Conservation (phyloP, 2,329 filamentous ascomycete genomes). For the Alternaria consortialis region DNA sequence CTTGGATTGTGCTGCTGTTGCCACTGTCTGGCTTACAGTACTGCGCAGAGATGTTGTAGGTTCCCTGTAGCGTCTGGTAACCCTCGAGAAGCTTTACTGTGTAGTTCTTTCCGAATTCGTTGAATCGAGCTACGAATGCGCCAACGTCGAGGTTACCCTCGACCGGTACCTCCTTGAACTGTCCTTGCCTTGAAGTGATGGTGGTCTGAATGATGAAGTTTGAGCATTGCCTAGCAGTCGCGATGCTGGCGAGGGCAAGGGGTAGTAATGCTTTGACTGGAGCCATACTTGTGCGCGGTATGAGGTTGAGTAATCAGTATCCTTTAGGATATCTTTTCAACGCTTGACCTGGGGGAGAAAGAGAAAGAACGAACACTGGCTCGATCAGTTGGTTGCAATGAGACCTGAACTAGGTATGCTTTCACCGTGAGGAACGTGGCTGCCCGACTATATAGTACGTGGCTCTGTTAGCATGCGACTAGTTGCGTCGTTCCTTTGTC, state of each 20-base stretch:
- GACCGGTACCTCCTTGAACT: constrained; percentile 62
- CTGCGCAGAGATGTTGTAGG: constrained; percentile 67
- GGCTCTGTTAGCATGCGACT: background rate
- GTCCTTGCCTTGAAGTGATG: constrained; percentile 63
- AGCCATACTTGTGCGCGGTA: constrained; percentile 13
- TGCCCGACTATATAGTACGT: background rate
- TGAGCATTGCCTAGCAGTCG: constrained; percentile 49
- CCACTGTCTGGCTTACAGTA: constrained; percentile 66
- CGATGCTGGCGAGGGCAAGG: constrained; percentile 30
- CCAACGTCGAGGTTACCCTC: constrained; percentile 65
- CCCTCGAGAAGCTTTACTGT: constrained; percentile 57
- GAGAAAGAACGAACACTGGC: too few relatives aligned
- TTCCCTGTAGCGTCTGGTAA: constrained; percentile 61
- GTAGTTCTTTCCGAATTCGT: constrained; percentile 54
- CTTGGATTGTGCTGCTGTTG: constrained; percentile 51
- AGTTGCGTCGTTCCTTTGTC: constrained; percentile 10
- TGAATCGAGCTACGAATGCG: constrained; percentile 56
- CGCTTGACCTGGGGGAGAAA: background rate
- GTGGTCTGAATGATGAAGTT: constrained; percentile 66
- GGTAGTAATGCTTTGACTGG: constrained; percentile 19
- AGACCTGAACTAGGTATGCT: too few relatives aligned
- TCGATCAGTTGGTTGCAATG: background rate
- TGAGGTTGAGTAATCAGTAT: background rate
- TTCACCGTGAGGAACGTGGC: background rate
- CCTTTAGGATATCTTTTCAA: background rate